These are phyloP conservation scores for Allium fistulosum DNA, from an alignment of 106 monocot genomes.

Conservation along the genomic window DNA sequence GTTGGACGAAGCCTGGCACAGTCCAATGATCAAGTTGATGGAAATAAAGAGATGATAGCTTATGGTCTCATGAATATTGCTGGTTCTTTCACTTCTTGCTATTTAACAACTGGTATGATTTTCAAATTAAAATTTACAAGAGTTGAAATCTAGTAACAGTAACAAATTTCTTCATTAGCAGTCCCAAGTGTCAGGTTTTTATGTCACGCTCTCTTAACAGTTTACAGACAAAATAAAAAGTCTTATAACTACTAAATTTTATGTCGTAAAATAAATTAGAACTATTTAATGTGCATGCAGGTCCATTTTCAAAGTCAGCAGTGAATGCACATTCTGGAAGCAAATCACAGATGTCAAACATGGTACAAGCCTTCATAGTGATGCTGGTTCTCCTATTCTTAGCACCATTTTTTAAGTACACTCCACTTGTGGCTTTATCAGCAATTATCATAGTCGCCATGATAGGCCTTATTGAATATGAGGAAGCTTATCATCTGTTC, in stretches of 20 bases:
- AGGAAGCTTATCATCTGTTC: constrained; percentile 45
- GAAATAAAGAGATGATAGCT: constrained; percentile 89
- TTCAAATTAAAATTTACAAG: no score
- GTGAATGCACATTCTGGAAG: constrained; percentile 70
- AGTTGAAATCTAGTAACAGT: no score
- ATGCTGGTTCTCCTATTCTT: constrained; percentile 77
- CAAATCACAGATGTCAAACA: constrained; percentile 69
- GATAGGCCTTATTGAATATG: constrained; percentile 63
- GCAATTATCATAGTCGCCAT: constrained; percentile 77
- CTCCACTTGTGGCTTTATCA: constrained; percentile 70
- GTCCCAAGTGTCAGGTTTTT: no score
- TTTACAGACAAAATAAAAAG: background rate
- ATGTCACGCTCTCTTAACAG: no score
- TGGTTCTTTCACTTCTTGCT: constrained; percentile 77
- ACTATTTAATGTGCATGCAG: constrained; percentile 13
- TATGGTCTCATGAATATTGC: constrained; percentile 83
- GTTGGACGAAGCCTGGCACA: constrained; percentile 66
- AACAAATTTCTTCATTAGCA: no score
- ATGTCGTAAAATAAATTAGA: background rate
- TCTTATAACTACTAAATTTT: background rate
- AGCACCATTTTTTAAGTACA: constrained; percentile 78
- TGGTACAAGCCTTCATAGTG: constrained; percentile 56
- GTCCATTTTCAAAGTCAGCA: constrained; percentile 85
- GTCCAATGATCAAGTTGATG: constrained; percentile 47
- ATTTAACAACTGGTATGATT: constrained; percentile 50